Base-by-base conservation (phyloP, 2,329 filamentous ascomycete genomes). In the Pyrenochaeta sp. region DNA sequence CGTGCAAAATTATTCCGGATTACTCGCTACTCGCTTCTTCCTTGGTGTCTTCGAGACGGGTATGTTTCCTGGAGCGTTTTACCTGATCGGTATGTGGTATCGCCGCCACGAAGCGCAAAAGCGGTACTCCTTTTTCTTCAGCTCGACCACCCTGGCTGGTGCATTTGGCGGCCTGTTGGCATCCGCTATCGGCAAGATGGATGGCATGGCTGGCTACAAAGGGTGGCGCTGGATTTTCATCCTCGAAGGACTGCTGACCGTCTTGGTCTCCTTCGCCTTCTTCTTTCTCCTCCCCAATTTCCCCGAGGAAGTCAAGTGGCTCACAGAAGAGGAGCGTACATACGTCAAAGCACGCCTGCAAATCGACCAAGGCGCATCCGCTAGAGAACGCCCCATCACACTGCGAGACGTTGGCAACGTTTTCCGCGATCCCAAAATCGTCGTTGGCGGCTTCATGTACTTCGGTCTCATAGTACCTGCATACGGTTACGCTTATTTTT, bases 91-190 rank as follows among this genome's bases (percentile, higher is more conserved):
- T 56, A 94, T 94, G 89, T 96, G 91, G 93, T 99, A 98, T 70
- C 88, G 89, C 58, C 88, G 94, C 58, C 83, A 83, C 44, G 95
- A 98, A 79, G 92, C 93, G 2, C 94, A 98, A 78, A 92, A 92
- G 71, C 88, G 95, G 30, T 97, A 93, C 79, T 91, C 89, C 15
- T 93, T 98, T 82, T 98, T 98, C 83, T 98, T 98, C 82, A 89
- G 86, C 71, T 91, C 85, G 28, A 93, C 91, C 0, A 91, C 89
- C 0, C 81, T 94, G 3, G 91, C 91, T 1, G 91, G 91, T 32
- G 91, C 92, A 0, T 97, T 97, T 69, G 93, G 92, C 43, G 93
- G 93, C 2, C 84, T 97, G 1, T 83, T 97, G 4, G 93, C 93
- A 0, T 90, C 88, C 1, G 93, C 90, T 0, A 96, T 97, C 62